Conservation (phyloP, 2,329 filamentous ascomycete genomes). For the Penicillium sp. region DNA sequence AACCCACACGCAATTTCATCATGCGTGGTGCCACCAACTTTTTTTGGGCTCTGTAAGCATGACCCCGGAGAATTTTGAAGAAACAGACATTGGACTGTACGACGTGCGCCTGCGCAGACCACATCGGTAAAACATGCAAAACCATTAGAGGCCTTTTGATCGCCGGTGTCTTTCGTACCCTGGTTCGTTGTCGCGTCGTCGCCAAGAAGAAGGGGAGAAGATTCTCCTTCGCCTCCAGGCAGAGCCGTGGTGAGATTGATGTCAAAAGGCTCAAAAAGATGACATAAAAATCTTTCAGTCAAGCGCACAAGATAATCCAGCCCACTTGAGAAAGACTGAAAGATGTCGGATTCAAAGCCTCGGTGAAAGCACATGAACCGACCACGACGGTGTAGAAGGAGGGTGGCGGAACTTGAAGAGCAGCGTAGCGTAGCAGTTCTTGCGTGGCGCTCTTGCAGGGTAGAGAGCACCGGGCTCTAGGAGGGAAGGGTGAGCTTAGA, state of each 20-base stretch:
- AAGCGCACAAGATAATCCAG: slow-evolving; percentile 5
- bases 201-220: slow-evolving; percentile 8
- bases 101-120: slow-evolving; percentile 11
- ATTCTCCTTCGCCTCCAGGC: slow-evolving; percentile 10
- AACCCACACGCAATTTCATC: slow-evolving; percentile 22
- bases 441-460: slow-evolving; percentile 26
- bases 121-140: slow-evolving; percentile 13
- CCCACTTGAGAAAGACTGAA: slow-evolving; percentile 5
- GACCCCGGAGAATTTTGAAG: slow-evolving; percentile 15
- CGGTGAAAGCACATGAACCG: slow-evolving; percentile 13
- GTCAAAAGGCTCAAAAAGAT: slow-evolving; percentile 4
- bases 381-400: slow-evolving; percentile 14
- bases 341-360: slow-evolving; percentile 8
- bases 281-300: slow-evolving; percentile 6
- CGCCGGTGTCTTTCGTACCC: slow-evolving; percentile 27
- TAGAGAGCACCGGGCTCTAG: slow-evolving; percentile 27
- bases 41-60: slow-evolving; percentile 22
- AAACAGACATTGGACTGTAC: slow-evolving; percentile 15
- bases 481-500: slow-evolving; percentile 50
- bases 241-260: slow-evolving; percentile 10
- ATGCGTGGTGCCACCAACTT: slow-evolving; percentile 24
- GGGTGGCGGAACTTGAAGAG: slow-evolving; percentile 19
- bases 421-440: slow-evolving; percentile 12
- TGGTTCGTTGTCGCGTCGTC: slow-evolving; percentile 19
- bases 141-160: slow-evolving; percentile 10